A percentile compares a stretch with the other conserved stretches of the same genome.
Evolutionary conservation across 2,329 filamentous ascomycete species (phyloP).

Genomic region (Arthrinium phaeospermum): DNA sequence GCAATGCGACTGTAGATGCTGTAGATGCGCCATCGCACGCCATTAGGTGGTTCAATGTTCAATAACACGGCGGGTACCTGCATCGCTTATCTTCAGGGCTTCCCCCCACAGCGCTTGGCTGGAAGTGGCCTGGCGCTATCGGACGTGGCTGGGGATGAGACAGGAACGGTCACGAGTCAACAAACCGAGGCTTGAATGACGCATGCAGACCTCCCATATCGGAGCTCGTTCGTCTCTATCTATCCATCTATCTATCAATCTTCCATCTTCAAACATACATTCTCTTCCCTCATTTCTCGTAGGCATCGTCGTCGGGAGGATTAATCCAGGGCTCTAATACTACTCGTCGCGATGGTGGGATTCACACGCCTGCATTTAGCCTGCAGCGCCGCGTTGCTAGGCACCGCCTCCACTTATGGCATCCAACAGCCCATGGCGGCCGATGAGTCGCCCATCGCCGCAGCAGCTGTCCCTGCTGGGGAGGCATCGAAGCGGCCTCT

Average conservation of each 20-base stretch:
- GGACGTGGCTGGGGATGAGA: conserved; percentile 18
- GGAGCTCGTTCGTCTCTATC: background rate
- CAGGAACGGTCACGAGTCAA: conserved; percentile 6
- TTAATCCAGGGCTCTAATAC: background rate
- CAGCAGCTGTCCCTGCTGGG: background rate
- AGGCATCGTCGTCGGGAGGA: background rate
- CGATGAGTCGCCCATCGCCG: background rate
- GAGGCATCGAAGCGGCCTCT: conserved; percentile 38
- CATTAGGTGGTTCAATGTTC: background rate
- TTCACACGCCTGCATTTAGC: conserved; percentile 17
- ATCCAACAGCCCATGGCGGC: conserved; percentile 17
- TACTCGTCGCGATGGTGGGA: conserved; percentile 16
- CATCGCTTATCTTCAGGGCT: conserved; percentile 14
- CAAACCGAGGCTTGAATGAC: conserved; percentile 3
- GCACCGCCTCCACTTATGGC: conserved; percentile 18
- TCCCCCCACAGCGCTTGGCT: conserved; percentile 12
- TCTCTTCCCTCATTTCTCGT: background rate
- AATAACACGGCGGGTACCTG: conserved; percentile 12
- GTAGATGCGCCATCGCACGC: background rate
- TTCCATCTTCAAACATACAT: background rate
- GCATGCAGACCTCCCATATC: background rate
- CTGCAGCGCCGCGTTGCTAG: conserved; percentile 1
- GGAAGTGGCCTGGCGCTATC: conserved; percentile 6
- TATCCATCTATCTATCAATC: background rate
- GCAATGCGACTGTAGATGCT: background rate